Base-by-base conservation (phyloP, 108 stramenopile genomes). In the Fragilariopsis cylindrus region DNA sequence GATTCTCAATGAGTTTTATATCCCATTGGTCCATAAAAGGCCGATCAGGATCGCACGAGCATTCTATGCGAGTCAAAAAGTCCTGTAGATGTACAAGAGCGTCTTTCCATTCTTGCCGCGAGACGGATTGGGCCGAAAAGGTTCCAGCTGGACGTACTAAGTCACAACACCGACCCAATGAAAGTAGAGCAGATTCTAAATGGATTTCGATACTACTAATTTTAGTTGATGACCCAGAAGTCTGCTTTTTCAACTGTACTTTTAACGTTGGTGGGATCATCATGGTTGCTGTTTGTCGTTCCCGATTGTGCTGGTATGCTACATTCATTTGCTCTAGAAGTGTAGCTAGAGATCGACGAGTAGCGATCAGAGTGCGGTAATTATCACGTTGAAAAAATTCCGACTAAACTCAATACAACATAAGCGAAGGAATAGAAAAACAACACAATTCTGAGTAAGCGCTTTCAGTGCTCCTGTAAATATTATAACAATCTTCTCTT, bases 301-400 rank as follows among this genome's bases (percentile, higher is more conserved):
- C 46, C 46, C 57, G 16, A 52, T 78, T 78, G 56, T 72, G 40
- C 18, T 55, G 53, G 49, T 43, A 65, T 3, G 69, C 48, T 48
- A 80, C 80, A 67, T 94, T 86, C 66, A 94, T 74, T 60, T 80
- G 69, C 77, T 94, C 93, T 39, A 94, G 82, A 19, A 87, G 73
- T 7, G 81, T 79, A 13, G 91, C 90, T 39, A 94, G 60, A 21
- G 86, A 81, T 48, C 89, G 67, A n/a, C 93, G 85, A n/a, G 87
- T 90, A 7, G 89, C 74, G 12, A 91, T 85, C 12, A 91, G 76
- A 5, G 78, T 69, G 8, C 85, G 78, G 58, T 91, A 94, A 63
- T 91, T 91, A 67, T 94, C 93, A 44, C 87, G 64, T 72, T 94
- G 93, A 81, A 91, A 91, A 72, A 94, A 91, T 73, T 93, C 92